Base-by-base conservation (phyloP, 192 early-diverging fungal species). In the Coemansia reversa region DNA sequence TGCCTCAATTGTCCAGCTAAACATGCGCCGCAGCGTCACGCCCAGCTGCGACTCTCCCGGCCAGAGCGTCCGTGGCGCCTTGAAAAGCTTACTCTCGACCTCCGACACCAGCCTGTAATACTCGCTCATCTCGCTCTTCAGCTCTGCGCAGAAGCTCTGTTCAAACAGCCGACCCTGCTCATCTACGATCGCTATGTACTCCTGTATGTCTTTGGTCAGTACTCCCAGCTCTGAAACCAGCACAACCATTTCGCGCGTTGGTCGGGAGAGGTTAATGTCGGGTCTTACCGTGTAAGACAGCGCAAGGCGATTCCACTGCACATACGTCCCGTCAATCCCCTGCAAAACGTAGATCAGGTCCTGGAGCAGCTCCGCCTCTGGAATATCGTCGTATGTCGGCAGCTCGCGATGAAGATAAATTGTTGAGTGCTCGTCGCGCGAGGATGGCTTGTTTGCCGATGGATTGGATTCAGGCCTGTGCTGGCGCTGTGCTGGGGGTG, bases 311-410 rank as follows among this genome's bases (percentile, higher is more conserved):
- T 89, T 85, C 63, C 84, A 94, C 55, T 85, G 86, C 18, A 97
- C 81, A 63, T 87, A 89, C 57, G 85, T 85, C 28, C 96, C 96
- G 73, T 97, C 90, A 53, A 98, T 91, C 0, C 92, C 96, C 72
- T 98, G 96, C 75, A 97, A 91, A 18, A 95, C 85, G 70, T 88
- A 98, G 5, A 98, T 84, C 52, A 96, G 72, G 63, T 98, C 96
- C 4, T 88, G 87, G 27, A 98, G 69, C 42, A 95, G 75, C 3
- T 76, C 76, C 3, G 80, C 70, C 63, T 93, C 92, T 16, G 82
- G 58, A 9, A 87, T 71, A 29, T 86, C 71, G 55, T 70, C 77
- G 55, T 65, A 74, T 14, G 66, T 64, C 0, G 76, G 74, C 32
- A 76, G 67, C 54, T 63, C 45, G 25, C 74, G 58, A 62, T 70